Conservation (phyloP, 768 basidiomycete genomes). For the Roridomyces roridus region DNA sequence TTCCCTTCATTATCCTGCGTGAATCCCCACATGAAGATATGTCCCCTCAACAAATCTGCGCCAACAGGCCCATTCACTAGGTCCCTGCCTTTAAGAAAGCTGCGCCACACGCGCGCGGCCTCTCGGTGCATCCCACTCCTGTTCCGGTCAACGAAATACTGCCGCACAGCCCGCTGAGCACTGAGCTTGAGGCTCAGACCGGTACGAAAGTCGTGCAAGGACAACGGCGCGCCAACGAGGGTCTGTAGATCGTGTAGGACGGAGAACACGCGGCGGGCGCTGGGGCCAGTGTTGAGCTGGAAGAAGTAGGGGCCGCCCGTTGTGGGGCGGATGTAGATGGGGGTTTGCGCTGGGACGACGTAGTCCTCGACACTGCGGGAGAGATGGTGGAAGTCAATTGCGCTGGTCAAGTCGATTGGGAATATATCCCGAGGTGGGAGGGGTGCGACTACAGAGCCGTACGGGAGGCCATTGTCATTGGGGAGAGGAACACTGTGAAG, state of each 20-base stretch:
- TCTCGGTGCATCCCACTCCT: neutral
- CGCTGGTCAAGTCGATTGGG: constrained; percentile 9
- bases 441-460: neutral
- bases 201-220: neutral
- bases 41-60: constrained; percentile 5
- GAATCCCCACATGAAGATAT: constrained; percentile 13
- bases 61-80: constrained; percentile 5
- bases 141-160: constrained; percentile 4
- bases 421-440: neutral
- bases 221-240: neutral
- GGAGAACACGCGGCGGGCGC: neutral
- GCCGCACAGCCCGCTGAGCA: neutral
- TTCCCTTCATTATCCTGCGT: neutral
- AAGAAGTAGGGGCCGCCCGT: constrained; percentile 1
- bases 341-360: neutral
- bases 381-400: constrained; percentile 9
- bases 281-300: neutral
- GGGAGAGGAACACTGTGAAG: constrained; percentile 6
- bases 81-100: constrained; percentile 1
- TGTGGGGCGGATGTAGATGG: constrained; percentile 1
- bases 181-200: neutral
- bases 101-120: constrained; percentile 2
- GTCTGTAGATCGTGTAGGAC: constrained; percentile 9
- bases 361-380: neutral
- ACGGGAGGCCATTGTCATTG: neutral